Evolutionary conservation across 2,329 filamentous ascomycete genomes (phyloP), one percentile per base, ranked within the genome.

Genomic region (Talaromyces sp.): DNA sequence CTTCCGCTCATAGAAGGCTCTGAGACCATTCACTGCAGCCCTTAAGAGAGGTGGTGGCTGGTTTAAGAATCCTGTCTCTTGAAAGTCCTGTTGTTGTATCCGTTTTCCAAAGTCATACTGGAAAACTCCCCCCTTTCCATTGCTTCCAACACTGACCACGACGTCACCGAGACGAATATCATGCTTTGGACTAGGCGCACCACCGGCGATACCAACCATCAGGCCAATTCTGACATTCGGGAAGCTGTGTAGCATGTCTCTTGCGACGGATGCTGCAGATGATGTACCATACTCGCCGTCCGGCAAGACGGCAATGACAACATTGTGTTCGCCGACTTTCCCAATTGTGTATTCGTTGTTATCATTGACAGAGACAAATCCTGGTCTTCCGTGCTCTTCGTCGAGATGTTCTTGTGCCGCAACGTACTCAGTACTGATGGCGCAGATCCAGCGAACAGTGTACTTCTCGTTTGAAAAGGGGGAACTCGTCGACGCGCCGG

Each of bases 361-460:
- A 54, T 70, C 65, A 14, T 54, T 7, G 3, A 14, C 3, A 3
- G 64, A 55, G 9, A 68, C 29, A 58, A 10, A 38, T 32, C 46
- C 19, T 0, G 65, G 70, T 8, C 27, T 19, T 17, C 24, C 31
- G 24, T 55, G 31, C 32, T 55, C 3, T 10, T 55, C 19, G 21
- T 55, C 31, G 35, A 55, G 53, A 17, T 41, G 17, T 10, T 10
- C 53, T 55, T 66, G 64, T 2, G 77, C 77, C 2, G 78, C 77
- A 51, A 73, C 68, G 51, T 68, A 70, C 56, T 80, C 78, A 0
- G 63, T 67, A 0, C 8, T 17, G 3, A 79, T 58, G 8, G 77
- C 77, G 58, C 74, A 79, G 4, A 81, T 77, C 76, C 76, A 80
- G n/a, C 76, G 77, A 8, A 80, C 70, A 0, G 68, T 76, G 58